Percentiles rank a stretch among this genome's conserved stretches.
phyloP scores from a whole-genome alignment of 306 rosid genomes.

The Rosa lucieae region DNA sequence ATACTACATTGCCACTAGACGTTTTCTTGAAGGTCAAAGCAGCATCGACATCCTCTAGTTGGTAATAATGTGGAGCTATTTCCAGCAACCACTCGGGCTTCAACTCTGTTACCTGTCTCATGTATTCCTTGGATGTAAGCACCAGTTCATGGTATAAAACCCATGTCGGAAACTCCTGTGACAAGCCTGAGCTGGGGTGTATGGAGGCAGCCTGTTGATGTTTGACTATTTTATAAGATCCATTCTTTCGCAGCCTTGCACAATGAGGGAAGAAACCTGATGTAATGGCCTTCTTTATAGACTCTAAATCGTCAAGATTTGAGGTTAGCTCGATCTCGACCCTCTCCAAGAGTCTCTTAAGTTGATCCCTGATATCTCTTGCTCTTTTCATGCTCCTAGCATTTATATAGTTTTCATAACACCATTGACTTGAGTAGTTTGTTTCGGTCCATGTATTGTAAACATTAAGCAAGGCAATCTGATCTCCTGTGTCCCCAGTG shows the following conservation, averaged over 20 bases:
- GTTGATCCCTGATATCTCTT: constrained; percentile 86
- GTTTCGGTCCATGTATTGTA: constrained; percentile 84
- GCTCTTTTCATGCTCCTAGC: constrained; percentile 94
- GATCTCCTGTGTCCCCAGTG: constrained; percentile 83
- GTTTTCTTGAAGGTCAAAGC: constrained; percentile 42
- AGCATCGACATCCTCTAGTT: constrained; percentile 81
- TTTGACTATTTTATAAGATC: constrained; percentile 66
- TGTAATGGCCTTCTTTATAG: constrained; percentile 73
- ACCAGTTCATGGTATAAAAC: constrained; percentile 83
- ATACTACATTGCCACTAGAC: constrained; percentile 38
- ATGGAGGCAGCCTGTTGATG: constrained; percentile 75
- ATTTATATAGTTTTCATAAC: constrained; percentile 84
- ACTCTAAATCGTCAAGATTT: constrained; percentile 52
- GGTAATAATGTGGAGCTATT: constrained; percentile 90
- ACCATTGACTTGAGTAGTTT: constrained; percentile 87
- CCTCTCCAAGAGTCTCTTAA: constrained; percentile 74
- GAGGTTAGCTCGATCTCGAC: constrained; percentile 77
- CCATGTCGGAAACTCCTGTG: constrained; percentile 78
- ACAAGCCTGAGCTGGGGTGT: constrained; percentile 89
- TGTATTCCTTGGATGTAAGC: constrained; percentile 83
- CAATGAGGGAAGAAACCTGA: constrained; percentile 87
- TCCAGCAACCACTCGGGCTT: constrained; percentile 87
- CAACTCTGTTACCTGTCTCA: constrained; percentile 78
- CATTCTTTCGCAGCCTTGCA: constrained; percentile 64
- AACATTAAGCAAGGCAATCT: constrained; percentile 76